These are phyloP conservation scores for Cetradonia linearis DNA, from an alignment of 495 filamentous ascomycete species.

Conservation along the genomic window DNA sequence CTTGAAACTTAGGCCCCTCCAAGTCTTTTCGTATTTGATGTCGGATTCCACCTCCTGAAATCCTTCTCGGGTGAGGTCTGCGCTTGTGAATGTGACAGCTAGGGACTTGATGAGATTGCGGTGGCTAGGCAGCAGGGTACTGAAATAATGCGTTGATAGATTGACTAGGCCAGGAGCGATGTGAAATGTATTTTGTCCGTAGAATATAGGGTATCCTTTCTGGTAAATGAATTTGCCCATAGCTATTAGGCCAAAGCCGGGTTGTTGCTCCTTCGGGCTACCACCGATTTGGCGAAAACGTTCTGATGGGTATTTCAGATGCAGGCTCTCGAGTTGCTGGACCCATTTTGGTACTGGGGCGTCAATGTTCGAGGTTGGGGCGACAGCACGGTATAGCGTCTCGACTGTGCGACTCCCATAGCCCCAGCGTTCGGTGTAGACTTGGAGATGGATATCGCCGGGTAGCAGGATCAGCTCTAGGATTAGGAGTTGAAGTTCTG, in stretches of 20 bases:
- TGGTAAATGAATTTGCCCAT: not conserved
- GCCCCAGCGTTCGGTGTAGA: not conserved
- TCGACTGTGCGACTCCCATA: not conserved
- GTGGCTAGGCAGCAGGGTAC: not conserved
- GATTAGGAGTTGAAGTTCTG: not conserved
- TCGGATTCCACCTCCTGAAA: not conserved
- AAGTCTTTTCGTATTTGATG: not conserved
- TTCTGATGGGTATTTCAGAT: not conserved
- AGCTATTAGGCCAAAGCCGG: constrained; percentile 2
- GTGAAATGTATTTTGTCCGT: not conserved
- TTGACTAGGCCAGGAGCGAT: not conserved
- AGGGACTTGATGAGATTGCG: not conserved
- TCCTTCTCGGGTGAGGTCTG: not conserved
- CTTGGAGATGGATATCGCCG: not conserved
- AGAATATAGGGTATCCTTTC: not conserved
- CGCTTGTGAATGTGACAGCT: not conserved
- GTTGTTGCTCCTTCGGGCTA: not conserved
- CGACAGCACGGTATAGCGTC: not conserved
- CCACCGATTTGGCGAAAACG: not conserved
- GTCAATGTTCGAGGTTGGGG: not conserved
- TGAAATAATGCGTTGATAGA: not conserved
- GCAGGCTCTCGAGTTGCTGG: not conserved
- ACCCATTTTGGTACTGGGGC: not conserved
- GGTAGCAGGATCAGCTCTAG: not conserved
- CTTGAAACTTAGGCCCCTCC: not conserved